These are phyloP conservation scores for Papiliotrema laurentii DNA, from an alignment of 1,284 basidiomycete genomes.

Conservation along the genomic window DNA sequence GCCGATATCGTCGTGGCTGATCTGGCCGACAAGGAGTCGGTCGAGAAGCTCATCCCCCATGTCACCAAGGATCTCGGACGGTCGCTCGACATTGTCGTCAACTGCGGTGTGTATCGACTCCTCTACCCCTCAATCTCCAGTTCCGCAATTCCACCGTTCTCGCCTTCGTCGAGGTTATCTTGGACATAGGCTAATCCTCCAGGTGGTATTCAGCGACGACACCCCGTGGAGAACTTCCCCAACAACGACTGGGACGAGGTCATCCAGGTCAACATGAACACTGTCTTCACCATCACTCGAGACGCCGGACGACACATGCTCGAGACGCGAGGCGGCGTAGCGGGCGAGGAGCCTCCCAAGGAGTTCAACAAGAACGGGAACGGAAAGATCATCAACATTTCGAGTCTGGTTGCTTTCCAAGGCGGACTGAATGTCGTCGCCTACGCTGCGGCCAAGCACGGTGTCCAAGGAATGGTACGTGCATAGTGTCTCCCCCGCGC, in stretches of 20 bases:
- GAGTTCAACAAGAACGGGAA: slow-evolving; percentile 26
- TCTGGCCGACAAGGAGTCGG: slow-evolving; percentile 62
- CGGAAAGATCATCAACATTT: slow-evolving; percentile 53
- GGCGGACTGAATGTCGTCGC: slow-evolving; percentile 77
- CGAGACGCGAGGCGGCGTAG: slow-evolving; percentile 43
- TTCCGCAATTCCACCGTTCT: background rate
- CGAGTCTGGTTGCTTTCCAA: slow-evolving; percentile 48
- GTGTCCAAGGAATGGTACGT: slow-evolving; percentile 67
- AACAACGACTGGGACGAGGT: slow-evolving; percentile 89
- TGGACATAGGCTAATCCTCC: slow-evolving; percentile 1
- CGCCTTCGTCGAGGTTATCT: background rate
- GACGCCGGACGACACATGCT: slow-evolving; percentile 51
- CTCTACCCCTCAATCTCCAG: background rate
- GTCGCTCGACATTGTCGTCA: slow-evolving; percentile 79
- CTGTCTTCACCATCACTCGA: slow-evolving; percentile 49
- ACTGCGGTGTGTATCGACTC: slow-evolving; percentile 60
- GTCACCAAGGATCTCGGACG: slow-evolving; percentile 30
- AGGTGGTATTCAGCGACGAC: slow-evolving; percentile 78
- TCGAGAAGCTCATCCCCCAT: slow-evolving; percentile 62
- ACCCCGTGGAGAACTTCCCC: slow-evolving; percentile 72
- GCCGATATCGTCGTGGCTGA: slow-evolving; percentile 66
- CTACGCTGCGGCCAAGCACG: slow-evolving; percentile 83
- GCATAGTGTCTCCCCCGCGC: slow-evolving; percentile 28
- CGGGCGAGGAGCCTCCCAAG: slow-evolving; percentile 31
- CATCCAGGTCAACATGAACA: slow-evolving; percentile 50